A percentile compares a stretch with the other conserved stretches of the same genome.
Conservation (phyloP, 768 basidiomycete genomes). For the Fomitopsis pulvina region DNA sequence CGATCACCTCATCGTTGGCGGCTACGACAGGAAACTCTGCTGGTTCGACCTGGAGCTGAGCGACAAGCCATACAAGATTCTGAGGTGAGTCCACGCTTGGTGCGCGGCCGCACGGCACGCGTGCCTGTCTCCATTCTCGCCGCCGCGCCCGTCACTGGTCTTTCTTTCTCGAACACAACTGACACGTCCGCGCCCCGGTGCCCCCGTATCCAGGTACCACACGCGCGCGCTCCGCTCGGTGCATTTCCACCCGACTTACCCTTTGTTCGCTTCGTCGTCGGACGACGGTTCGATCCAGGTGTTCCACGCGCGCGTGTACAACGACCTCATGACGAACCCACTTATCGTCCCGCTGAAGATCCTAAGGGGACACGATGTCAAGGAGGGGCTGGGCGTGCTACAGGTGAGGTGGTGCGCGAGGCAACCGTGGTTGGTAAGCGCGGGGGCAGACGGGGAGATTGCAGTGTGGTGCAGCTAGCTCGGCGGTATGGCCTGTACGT, state of each 20-base stretch:
- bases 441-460: constrained; percentile 87
- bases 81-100: constrained; percentile 51
- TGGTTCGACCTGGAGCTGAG: constrained; percentile 99
- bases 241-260: constrained; percentile 90
- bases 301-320: constrained; percentile 93
- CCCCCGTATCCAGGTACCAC: constrained; percentile 63
- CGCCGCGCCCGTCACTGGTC: neutral
- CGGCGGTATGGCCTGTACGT: neutral
- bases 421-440: constrained; percentile 90
- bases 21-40: constrained; percentile 94
- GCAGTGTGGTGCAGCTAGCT: constrained; percentile 79
- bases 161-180: neutral
- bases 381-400: constrained; percentile 85
- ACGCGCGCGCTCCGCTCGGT: constrained; percentile 87
- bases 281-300: constrained; percentile 97
- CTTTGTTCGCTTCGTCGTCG: constrained; percentile 92
- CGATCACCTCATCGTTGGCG: constrained; percentile 95
- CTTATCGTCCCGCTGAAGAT: constrained; percentile 97
- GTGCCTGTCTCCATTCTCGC: neutral
- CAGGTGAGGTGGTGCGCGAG: constrained; percentile 84
- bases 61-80: constrained; percentile 93
- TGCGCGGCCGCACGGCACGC: neutral
- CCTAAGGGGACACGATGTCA: constrained; percentile 81
- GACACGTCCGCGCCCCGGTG: constrained; percentile 7
- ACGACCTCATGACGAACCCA: constrained; percentile 94